These are phyloP conservation scores for Dactylellina haptotyla DNA, from an alignment of 2,329 filamentous ascomycete genomes.

Conservation along the genomic window DNA sequence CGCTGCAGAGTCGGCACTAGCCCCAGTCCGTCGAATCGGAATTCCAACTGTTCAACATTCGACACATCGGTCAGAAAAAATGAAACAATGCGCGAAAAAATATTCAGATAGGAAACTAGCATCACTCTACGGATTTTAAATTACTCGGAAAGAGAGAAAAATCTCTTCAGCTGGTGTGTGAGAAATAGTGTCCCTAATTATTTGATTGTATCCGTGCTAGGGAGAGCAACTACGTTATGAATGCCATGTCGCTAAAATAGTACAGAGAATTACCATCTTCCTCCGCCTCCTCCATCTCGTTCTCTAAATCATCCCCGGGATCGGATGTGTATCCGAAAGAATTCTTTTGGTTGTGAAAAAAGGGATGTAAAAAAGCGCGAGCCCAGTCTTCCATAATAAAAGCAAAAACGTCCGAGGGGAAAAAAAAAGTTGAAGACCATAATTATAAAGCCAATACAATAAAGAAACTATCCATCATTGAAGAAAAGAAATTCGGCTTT, in stretches of 20 bases:
- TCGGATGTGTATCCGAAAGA: constrained; percentile 12
- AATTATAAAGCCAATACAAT: constrained; percentile 31
- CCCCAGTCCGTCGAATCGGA: neutral
- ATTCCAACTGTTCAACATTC: too few relatives aligned
- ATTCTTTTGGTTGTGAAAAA: constrained; percentile 13
- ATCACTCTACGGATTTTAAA: neutral
- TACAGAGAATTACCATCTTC: constrained; percentile 15
- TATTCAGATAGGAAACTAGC: neutral
- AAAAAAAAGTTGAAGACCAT: constrained; percentile 14
- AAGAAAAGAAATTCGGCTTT: constrained; percentile 16
- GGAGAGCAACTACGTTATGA: constrained; percentile 28
- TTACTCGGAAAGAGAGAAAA: neutral
- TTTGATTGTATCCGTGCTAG: constrained; percentile 16
- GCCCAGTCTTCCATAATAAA: constrained; percentile 22
- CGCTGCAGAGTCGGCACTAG: neutral
- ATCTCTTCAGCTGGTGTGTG: too few relatives aligned
- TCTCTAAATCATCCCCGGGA: neutral
- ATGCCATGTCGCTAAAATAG: constrained; percentile 45
- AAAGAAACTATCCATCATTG: constrained; percentile 47
- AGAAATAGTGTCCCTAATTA: constrained; percentile 19
- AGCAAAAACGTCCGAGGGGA: neutral
- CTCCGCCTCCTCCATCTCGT: neutral
- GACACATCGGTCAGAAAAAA: neutral
- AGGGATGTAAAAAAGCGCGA: constrained; percentile 10
- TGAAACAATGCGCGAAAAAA: neutral